Conservation (phyloP, 139 green algal species). For the Coccomyxa sp. region DNA sequence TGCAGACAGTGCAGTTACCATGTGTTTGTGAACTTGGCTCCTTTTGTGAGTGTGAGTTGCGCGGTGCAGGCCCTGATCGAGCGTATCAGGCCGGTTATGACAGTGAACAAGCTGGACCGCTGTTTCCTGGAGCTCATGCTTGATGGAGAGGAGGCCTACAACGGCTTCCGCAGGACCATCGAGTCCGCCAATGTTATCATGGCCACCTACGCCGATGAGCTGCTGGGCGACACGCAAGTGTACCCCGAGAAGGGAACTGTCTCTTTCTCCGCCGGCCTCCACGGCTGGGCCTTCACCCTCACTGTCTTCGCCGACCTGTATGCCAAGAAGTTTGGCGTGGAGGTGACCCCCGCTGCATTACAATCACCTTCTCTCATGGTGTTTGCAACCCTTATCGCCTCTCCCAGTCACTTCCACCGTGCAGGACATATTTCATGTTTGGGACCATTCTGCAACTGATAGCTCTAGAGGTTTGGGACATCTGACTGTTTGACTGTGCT, state of each 20-base stretch:
- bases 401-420: too few relatives aligned
- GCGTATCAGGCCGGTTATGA: constrained; percentile 97
- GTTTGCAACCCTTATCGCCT: too few relatives aligned
- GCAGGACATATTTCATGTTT: too few relatives aligned
- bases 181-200: constrained; percentile 99
- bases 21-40: too few relatives aligned
- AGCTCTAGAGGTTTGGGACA: too few relatives aligned
- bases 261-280: constrained; percentile 96
- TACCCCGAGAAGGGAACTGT: constrained; percentile 97
- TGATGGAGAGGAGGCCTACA: constrained; percentile 94
- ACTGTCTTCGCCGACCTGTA: constrained; percentile 97
- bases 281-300: constrained; percentile 99
- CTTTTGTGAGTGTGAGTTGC: too few relatives aligned
- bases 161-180: constrained; percentile 91
- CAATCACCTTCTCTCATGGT: too few relatives aligned
- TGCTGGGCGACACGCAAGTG: constrained; percentile 93
- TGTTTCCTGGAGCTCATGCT: constrained; percentile 98
- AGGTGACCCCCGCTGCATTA: constrained; percentile 11
- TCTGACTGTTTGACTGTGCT: too few relatives aligned
- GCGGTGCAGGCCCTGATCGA: constrained; percentile 71
- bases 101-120: constrained; percentile 96
- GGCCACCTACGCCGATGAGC: constrained; percentile 96
- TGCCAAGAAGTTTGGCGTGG: constrained; percentile 94
- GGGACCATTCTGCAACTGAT: too few relatives aligned
- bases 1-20: background rate